These are phyloP conservation scores for Bipolaris gigantea DNA, from an alignment of 2,329 filamentous ascomycete genomes.

Conservation along the genomic window DNA sequence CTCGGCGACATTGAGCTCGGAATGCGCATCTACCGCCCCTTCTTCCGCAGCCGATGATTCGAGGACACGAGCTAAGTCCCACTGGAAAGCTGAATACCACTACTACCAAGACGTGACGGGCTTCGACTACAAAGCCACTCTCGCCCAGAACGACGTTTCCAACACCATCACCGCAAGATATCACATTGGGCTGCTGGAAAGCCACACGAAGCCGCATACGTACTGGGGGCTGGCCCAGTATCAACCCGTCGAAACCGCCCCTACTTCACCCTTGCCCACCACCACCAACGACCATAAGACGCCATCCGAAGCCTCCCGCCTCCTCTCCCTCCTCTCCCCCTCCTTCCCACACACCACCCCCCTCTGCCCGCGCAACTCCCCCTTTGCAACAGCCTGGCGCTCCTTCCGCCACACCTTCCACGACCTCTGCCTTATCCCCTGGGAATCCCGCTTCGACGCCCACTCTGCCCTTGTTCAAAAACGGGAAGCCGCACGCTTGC, in stretches of 20 bases:
- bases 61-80: constrained; percentile 26
- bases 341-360: constrained; percentile 13
- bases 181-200: constrained; percentile 38
- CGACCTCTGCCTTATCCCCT: constrained; percentile 45
- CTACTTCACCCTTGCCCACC: too few species aligned
- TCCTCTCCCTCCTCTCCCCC: constrained; percentile 16
- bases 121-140: constrained; percentile 65
- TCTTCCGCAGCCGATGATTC: not conserved
- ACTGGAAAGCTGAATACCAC: constrained; percentile 56
- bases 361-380: constrained; percentile 34
- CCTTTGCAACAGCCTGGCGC: constrained; percentile 39
- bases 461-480: constrained; percentile 23
- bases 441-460: constrained; percentile 46
- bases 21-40: not conserved
- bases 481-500: constrained; percentile 14
- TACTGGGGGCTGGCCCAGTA: constrained; percentile 39
- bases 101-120: constrained; percentile 64
- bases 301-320: constrained; percentile 10
- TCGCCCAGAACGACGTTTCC: constrained; percentile 57
- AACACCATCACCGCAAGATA: constrained; percentile 60
- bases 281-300: not conserved
- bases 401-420: constrained; percentile 47
- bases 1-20: not conserved
- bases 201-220: constrained; percentile 32
- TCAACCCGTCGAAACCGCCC: too few species aligned